Conservation (phyloP, 352 stramenopile species). For the Pythium sukuiense region DNA sequence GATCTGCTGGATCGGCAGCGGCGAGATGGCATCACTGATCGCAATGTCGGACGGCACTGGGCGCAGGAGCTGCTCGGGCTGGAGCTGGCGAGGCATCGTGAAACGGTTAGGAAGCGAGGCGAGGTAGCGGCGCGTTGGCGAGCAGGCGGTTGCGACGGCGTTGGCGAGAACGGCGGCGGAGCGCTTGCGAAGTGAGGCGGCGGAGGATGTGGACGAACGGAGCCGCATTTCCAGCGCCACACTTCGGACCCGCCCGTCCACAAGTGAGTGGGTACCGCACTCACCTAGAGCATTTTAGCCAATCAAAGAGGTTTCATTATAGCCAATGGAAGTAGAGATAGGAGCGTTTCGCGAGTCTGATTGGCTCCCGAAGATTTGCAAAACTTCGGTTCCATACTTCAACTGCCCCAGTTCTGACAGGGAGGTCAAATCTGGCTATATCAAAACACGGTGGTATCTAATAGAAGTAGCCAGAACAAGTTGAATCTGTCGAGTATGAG, state of each 20-base stretch:
- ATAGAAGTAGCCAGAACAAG: background rate
- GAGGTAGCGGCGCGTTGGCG: background rate
- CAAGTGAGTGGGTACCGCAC: constrained; percentile 7
- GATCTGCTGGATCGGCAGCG: constrained; percentile 68
- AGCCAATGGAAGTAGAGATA: constrained; percentile 7
- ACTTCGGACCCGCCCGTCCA: constrained; percentile 4
- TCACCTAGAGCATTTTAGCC: constrained; percentile 3
- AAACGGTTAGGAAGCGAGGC: background rate
- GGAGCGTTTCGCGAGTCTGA: constrained; percentile 1
- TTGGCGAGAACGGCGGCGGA: background rate
- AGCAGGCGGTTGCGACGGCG: background rate
- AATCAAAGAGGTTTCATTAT: constrained; percentile 9
- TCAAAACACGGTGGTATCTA: background rate
- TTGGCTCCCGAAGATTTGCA: constrained; percentile 10
- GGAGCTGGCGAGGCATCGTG: constrained; percentile 52
- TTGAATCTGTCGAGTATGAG: background rate
- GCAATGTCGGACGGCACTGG: constrained; percentile 80
- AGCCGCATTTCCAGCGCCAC: constrained; percentile 13
- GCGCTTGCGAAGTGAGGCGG: background rate
- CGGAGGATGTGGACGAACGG: constrained; percentile 24
- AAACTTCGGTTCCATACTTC: constrained; percentile 21
- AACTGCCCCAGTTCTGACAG: constrained; percentile 14
- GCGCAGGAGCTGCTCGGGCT: constrained; percentile 58
- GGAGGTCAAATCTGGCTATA: background rate
- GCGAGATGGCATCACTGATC: constrained; percentile 76